Evolutionary conservation across 2,329 filamentous ascomycete species (phyloP).

Genomic region (Nemania sp.): DNA sequence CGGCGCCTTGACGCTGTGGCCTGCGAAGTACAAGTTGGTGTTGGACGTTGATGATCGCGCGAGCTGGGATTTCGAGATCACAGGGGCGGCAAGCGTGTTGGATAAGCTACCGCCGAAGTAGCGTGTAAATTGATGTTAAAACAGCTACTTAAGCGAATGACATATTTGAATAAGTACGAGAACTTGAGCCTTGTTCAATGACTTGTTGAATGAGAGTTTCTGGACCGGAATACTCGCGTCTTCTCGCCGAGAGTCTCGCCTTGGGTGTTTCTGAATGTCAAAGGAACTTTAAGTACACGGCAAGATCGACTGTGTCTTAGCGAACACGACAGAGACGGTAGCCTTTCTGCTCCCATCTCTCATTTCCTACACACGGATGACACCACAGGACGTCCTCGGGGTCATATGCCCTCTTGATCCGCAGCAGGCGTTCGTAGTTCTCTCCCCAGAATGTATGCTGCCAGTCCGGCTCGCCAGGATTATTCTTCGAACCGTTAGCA

Average conservation of each 20-base stretch:
- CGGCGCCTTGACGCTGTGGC: constrained; percentile 58
- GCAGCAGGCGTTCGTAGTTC: constrained; percentile 50
- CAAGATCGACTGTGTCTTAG: too few species aligned
- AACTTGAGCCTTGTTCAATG: not conserved
- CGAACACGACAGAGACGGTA: constrained; percentile 31
- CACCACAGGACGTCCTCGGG: constrained; percentile 55
- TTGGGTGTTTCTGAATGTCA: not conserved
- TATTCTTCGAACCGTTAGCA: constrained; percentile 37
- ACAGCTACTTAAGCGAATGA: not conserved
- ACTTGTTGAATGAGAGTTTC: not conserved
- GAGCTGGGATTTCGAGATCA: constrained; percentile 51
- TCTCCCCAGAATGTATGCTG: constrained; percentile 49
- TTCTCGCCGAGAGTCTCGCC: not conserved
- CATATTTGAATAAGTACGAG: not conserved
- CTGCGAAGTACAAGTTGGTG: constrained; percentile 54
- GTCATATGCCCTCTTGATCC: constrained; percentile 53
- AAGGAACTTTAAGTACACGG: not conserved
- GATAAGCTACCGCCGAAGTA: constrained; percentile 41
- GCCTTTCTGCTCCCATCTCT: constrained; percentile 44
- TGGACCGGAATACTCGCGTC: too few species aligned
- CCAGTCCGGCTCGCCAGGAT: constrained; percentile 45
- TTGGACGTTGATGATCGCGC: constrained; percentile 51
- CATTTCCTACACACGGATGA: constrained; percentile 52
- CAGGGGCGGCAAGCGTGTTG: constrained; percentile 48
- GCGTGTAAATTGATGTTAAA: not conserved